Base-by-base conservation (phyloP, 495 filamentous ascomycete genomes). In the Parathielavia hyrcaniae region DNA sequence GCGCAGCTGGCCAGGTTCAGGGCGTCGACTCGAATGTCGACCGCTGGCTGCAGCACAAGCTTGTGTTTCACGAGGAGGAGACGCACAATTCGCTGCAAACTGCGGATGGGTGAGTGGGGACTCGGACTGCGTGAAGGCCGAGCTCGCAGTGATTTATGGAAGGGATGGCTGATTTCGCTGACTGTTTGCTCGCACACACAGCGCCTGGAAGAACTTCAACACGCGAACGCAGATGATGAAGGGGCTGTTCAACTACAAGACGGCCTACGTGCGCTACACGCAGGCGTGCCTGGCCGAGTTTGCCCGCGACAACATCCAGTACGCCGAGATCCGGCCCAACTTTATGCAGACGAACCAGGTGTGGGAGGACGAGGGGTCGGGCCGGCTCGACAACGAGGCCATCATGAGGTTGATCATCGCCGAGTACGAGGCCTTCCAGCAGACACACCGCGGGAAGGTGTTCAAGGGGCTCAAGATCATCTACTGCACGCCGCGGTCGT, bases 221-320 rank as follows among this genome's bases (percentile, higher is more conserved):
- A 69, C 70, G 36, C 71, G 79, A 4, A 82, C 80, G 20, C 76
- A 78, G 55, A 80, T 82, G 77, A 81, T 82, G 78, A 82, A 82
- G 57, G 80, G 79, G 0, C 63, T 82, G 16, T 81, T 81, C 68
- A 80, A 79, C 52, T 82, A 82, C 48, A 71, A 75, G 63, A 74
- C 67, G 2, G 80, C 79, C 0, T 81, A 79, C 59, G 65, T 65
- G 23, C 60, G 58, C 46, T 82, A 82, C 59, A 81, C 75, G 0
- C 65, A 58, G 6, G 63, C 60, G 14, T 78, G 74, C 60, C 63
- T 82, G 11, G 63, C 76, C 50, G 75, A 80, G 56, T 82, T 81
- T 48, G 73, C 73, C 32, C 57, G 64, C 30, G 79, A 82, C 64
- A 79, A 78, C 50, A 80, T 82, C 34, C 78, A 81, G 59, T 82